Evolutionary conservation across 257 asterid species (phyloP).

Genomic region (Lycium barbarum): DNA sequence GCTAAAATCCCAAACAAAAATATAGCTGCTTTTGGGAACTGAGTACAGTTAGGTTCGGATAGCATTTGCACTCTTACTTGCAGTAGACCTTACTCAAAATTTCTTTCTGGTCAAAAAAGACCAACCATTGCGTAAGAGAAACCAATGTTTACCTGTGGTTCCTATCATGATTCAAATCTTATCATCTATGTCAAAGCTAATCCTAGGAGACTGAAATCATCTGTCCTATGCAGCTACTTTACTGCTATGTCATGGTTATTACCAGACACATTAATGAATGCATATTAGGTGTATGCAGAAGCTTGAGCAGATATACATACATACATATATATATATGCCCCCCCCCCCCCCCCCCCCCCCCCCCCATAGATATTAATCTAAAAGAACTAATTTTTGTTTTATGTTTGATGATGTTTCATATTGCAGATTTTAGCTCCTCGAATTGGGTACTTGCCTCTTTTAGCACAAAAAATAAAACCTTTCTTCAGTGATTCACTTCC

Average conservation of each 20-base stretch:
- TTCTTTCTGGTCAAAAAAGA: background rate
- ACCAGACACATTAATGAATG: constrained; percentile 16
- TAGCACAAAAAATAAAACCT: constrained; percentile 84
- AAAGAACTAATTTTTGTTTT: constrained; percentile 20
- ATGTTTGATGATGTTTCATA: constrained; percentile 32
- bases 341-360: too few species aligned
- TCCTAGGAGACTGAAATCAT: constrained; percentile 3
- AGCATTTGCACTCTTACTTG: constrained; percentile 2
- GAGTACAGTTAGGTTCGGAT: background rate
- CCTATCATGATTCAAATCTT: background rate
- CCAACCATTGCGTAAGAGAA: background rate
- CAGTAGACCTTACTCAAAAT: constrained; percentile 1
- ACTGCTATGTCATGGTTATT: background rate
- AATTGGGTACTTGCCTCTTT: constrained; percentile 88
- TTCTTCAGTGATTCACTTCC: constrained; percentile 89
- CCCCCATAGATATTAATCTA: background rate
- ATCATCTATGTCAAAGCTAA: background rate
- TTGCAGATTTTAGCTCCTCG: constrained; percentile 95
- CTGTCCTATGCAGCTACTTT: background rate
- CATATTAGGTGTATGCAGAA: background rate
- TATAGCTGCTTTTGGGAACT: background rate
- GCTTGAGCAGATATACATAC: background rate
- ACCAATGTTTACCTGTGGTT: background rate
- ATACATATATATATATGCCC: background rate
- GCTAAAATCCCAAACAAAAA: constrained; percentile 13